Percentiles rank a stretch among this genome's conserved stretches.
phyloP scores from a whole-genome alignment of 139 green algal genomes.

The Chlorella sp. region DNA sequence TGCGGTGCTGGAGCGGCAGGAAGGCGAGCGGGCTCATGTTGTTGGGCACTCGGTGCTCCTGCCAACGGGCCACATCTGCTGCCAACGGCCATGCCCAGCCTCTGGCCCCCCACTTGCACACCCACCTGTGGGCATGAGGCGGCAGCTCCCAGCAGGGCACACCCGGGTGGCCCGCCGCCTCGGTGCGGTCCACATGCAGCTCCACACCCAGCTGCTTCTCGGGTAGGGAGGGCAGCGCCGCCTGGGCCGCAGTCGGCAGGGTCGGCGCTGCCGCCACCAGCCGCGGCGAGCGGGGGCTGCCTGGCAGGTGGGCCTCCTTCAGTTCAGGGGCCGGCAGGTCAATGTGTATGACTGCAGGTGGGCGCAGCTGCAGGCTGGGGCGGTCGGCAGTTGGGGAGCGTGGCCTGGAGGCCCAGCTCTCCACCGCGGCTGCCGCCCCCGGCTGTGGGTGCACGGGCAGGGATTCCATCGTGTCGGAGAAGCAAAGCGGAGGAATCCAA shows the following conservation, averaged over 20 bases:
- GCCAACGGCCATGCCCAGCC: neutral
- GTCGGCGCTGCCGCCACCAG: neutral
- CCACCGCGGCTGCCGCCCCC: neutral
- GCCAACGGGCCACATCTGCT: neutral
- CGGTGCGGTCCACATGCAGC: slow-evolving; percentile 16
- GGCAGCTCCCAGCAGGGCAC: slow-evolving; percentile 27
- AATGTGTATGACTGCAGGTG: neutral
- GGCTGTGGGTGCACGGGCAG: neutral
- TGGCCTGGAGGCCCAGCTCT: neutral
- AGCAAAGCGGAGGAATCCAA: no score
- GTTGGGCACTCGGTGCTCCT: neutral
- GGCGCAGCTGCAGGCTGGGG: neutral
- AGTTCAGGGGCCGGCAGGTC: no score
- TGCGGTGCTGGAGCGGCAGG: neutral
- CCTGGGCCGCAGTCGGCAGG: neutral
- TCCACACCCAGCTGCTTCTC: slow-evolving; percentile 7
- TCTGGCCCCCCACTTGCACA: neutral
- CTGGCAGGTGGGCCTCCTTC: neutral
- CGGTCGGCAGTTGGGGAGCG: neutral
- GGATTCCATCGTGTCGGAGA: no score
- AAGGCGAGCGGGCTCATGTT: no score
- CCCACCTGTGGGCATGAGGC: slow-evolving; percentile 9
- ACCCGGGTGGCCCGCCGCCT: neutral
- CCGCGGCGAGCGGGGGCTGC: neutral
- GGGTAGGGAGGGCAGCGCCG: neutral